Evolutionary conservation across 192 early-diverging fungal genomes (phyloP).

Genomic region (Coemansia erecta): DNA sequence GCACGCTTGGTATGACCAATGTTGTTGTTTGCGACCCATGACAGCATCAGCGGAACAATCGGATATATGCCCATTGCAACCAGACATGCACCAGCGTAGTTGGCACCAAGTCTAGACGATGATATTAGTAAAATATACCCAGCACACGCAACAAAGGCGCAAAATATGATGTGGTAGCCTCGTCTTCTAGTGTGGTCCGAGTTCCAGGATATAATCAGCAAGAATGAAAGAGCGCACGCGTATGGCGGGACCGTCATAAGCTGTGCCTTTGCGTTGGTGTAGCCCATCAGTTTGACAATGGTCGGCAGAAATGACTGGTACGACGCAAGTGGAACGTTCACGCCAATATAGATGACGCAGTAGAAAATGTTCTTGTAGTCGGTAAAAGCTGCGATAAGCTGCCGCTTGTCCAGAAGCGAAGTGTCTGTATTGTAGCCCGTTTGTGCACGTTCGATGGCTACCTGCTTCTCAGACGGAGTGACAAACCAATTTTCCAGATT

Average conservation of each 20-base stretch:
- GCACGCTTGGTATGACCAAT: constrained; percentile 74
- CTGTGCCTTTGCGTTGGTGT: constrained; percentile 48
- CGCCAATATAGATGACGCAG: constrained; percentile 62
- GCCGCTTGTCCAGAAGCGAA: constrained; percentile 32
- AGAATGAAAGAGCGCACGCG: constrained; percentile 36
- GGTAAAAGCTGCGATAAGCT: constrained; percentile 47
- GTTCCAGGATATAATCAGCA: constrained; percentile 42
- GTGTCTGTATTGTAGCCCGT: constrained; percentile 42
- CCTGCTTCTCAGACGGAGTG: constrained; percentile 52
- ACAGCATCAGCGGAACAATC: constrained; percentile 61
- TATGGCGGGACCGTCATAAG: constrained; percentile 57
- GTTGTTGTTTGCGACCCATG: constrained; percentile 65
- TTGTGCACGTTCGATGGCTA: constrained; percentile 55
- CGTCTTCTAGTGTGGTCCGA: constrained; percentile 52
- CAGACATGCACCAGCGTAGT: constrained; percentile 51
- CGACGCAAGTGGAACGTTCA: constrained; percentile 62
- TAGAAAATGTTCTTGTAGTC: constrained; percentile 58
- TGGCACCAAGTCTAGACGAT: constrained; percentile 20
- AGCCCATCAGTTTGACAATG: constrained; percentile 68
- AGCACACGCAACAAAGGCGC: constrained; percentile 29
- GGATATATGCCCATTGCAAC: constrained; percentile 52
- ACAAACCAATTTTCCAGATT: constrained; percentile 47
- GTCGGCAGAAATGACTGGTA: constrained; percentile 69
- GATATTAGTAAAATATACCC: constrained; percentile 51
- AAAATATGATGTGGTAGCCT: constrained; percentile 41